These are phyloP conservation scores for Talaromyces stipitatus DNA, from an alignment of 495 filamentous ascomycete species.

Conservation along the genomic window DNA sequence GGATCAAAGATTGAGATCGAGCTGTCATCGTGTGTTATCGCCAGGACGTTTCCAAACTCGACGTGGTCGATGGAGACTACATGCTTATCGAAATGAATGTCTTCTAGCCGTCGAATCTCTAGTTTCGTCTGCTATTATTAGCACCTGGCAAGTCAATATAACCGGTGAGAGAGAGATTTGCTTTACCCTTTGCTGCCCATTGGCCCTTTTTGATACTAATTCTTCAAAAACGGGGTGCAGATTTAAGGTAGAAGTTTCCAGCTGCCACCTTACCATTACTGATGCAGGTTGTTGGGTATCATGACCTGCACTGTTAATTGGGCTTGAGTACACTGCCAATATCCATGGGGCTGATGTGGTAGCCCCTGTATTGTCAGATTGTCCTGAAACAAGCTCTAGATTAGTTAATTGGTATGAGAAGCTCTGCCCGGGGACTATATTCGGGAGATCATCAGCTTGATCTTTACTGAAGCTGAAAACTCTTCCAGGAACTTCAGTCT, in stretches of 20 bases:
- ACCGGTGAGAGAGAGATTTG: slow-evolving; percentile 15
- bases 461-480: slow-evolving; percentile 20
- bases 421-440: slow-evolving; percentile 25
- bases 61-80: slow-evolving; percentile 59
- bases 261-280: slow-evolving; percentile 70
- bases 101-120: slow-evolving; percentile 57
- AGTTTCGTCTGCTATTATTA: slow-evolving; percentile 40
- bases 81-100: slow-evolving; percentile 56
- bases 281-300: slow-evolving; percentile 51
- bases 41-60: slow-evolving; percentile 59
- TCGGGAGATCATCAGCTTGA: slow-evolving; percentile 18
- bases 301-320: slow-evolving; percentile 32
- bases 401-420: slow-evolving; percentile 52
- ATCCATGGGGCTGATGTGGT: slow-evolving; percentile 52
- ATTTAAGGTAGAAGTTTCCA: slow-evolving; percentile 49
- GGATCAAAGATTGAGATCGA: slow-evolving; percentile 71
- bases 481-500: slow-evolving; percentile 31
- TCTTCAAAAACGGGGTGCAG: slow-evolving; percentile 72
- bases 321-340: slow-evolving; percentile 61
- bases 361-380: slow-evolving; percentile 41
- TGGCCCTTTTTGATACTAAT: slow-evolving; percentile 55
- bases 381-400: slow-evolving; percentile 57
- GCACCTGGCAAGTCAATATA: neutral
- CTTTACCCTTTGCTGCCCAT: slow-evolving; percentile 33
- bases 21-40: slow-evolving; percentile 66